Evolutionary conservation across 148 eudicot species (phyloP).

Genomic region (Bassia scoparia): DNA sequence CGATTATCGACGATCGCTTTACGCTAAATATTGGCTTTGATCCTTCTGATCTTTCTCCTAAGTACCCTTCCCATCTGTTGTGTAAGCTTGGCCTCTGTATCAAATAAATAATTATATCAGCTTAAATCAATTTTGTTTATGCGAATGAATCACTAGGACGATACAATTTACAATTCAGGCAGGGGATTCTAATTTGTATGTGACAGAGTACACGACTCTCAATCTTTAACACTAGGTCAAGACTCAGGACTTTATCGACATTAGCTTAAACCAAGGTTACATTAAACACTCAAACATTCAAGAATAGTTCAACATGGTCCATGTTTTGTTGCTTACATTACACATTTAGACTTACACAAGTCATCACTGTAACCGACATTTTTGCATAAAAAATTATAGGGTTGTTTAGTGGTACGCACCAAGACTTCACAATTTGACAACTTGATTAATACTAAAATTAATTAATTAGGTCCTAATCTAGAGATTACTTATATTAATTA

Average conservation of each 20-base stretch:
- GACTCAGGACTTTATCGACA: too few species aligned
- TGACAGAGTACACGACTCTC: too few species aligned
- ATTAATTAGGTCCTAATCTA: not conserved
- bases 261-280: not conserved
- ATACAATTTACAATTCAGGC: too few species aligned
- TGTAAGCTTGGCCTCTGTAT: conserved; percentile 80
- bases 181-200: too few species aligned
- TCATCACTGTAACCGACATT: not conserved
- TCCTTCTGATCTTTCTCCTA: conserved; percentile 61
- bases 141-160: too few species aligned
- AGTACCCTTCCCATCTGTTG: conserved; percentile 88
- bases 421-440: not conserved
- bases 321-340: not conserved
- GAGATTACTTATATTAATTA: not conserved
- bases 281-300: not conserved
- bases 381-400: not conserved
- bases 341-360: too few species aligned
- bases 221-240: too few species aligned
- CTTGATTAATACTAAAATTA: not conserved
- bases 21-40: conserved; percentile 83
- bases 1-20: conserved; percentile 73
- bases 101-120: not conserved
- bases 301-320: not conserved
- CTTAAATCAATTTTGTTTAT: not conserved
- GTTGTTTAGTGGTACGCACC: not conserved